These are phyloP conservation scores for Trypanosoma conorhini DNA, from an alignment of 208 protist genomes.

Conservation along the genomic window DNA sequence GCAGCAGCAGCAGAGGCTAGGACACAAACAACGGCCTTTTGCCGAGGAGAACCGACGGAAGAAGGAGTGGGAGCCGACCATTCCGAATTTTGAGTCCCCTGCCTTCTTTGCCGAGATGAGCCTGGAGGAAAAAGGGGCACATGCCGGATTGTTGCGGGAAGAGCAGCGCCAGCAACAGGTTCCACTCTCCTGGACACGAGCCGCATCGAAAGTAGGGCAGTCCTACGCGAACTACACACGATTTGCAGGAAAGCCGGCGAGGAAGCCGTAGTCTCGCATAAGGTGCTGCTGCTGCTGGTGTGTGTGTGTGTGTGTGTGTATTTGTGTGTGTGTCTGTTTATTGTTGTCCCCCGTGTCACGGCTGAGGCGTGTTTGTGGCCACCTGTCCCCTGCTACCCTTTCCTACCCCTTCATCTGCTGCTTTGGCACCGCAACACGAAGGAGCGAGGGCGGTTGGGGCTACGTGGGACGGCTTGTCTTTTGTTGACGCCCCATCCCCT, in stretches of 20 bases:
- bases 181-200: slow-evolving; percentile 9
- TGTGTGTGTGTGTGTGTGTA: background rate
- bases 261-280: background rate
- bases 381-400: background rate
- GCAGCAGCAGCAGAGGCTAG: background rate
- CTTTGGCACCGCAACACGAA: too few relatives aligned
- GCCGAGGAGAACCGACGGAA: slow-evolving; percentile 25
- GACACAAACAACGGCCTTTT: background rate
- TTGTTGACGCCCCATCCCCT: too few relatives aligned
- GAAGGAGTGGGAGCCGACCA: slow-evolving; percentile 73
- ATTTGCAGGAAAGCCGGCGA: slow-evolving; percentile 21
- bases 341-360: background rate
- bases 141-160: slow-evolving; percentile 37
- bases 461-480: too few relatives aligned
- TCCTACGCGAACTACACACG: slow-evolving; percentile 80
- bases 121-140: slow-evolving; percentile 71
- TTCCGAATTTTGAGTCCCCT: slow-evolving; percentile 46
- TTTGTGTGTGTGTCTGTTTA: slow-evolving; percentile 13
- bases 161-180: slow-evolving; percentile 10
- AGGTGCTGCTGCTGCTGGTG: slow-evolving; percentile 1
- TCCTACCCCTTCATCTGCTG: background rate
- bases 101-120: slow-evolving; percentile 64
- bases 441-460: too few relatives aligned
- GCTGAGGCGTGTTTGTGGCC: background rate
- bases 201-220: slow-evolving; percentile 64